Conservation (phyloP, 805 yeast genomes). For the Candida sonorensis region DNA sequence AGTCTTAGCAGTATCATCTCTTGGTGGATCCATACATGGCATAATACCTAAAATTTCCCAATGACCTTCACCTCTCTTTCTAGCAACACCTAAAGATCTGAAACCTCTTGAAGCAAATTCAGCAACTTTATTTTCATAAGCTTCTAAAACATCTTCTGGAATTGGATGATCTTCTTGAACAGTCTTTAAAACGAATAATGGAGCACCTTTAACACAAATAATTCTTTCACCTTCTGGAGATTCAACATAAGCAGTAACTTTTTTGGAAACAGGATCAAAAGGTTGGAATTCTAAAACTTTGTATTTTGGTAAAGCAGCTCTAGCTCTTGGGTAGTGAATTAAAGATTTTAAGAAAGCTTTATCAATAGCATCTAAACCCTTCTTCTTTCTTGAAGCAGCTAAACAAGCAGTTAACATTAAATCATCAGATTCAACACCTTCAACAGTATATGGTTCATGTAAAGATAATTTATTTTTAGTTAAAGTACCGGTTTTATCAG, state of each 20-base stretch:
- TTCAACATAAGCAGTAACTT: slow-evolving; percentile 88
- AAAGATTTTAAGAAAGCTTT: slow-evolving; percentile 88
- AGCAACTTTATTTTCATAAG: slow-evolving; percentile 93
- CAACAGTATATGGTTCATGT: slow-evolving; percentile 96
- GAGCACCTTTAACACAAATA: slow-evolving; percentile 95
- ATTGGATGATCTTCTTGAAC: slow-evolving; percentile 95
- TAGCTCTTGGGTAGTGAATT: slow-evolving; percentile 81
- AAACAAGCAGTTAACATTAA: slow-evolving; percentile 90
- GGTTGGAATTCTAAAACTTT: slow-evolving; percentile 92
- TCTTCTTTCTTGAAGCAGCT: slow-evolving; percentile 92
- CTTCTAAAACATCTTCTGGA: slow-evolving; percentile 86
- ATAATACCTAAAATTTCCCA: slow-evolving; percentile 95
- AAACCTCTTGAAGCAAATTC: slow-evolving; percentile 96
- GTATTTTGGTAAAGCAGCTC: slow-evolving; percentile 83
- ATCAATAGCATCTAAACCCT: slow-evolving; percentile 93
- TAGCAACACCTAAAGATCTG: slow-evolving; percentile 96
- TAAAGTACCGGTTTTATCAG: slow-evolving; percentile 97
- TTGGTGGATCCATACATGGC: slow-evolving; percentile 98
- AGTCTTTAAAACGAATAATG: slow-evolving; percentile 89
- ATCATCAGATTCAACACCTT: slow-evolving; percentile 94
- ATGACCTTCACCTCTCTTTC: slow-evolving; percentile 96
- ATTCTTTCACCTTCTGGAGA: slow-evolving; percentile 93
- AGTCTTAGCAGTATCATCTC: slow-evolving; percentile 94
- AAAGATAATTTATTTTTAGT: slow-evolving; percentile 95
- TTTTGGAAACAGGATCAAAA: slow-evolving; percentile 94